Evolutionary conservation across 495 filamentous ascomycete genomes (phyloP).

Genomic region (Xylaria cubensis): DNA sequence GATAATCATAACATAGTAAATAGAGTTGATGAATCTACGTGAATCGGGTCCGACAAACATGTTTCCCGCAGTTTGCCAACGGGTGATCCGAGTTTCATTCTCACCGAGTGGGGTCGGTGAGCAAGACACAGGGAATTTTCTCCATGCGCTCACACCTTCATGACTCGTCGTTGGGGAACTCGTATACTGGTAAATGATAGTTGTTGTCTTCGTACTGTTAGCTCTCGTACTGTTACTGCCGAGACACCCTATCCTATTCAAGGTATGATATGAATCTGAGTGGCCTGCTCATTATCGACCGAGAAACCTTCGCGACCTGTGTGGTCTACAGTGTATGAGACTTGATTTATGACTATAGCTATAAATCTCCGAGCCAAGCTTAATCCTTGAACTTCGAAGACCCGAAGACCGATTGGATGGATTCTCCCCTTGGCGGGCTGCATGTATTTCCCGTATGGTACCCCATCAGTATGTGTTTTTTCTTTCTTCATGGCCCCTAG

Average conservation of each 20-base stretch:
- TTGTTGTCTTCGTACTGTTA: neutral
- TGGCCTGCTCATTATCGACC: neutral
- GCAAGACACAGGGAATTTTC: neutral
- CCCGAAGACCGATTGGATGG: conserved; percentile 14
- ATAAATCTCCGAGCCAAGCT: neutral
- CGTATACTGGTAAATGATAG: neutral
- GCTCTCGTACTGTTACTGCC: neutral
- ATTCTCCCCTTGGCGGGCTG: neutral
- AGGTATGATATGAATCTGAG: neutral
- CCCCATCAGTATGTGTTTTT: neutral
- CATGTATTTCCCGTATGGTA: conserved; percentile 1
- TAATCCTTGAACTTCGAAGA: neutral
- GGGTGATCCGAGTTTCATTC: neutral
- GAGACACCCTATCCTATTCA: neutral
- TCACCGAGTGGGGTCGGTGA: conserved; percentile 23
- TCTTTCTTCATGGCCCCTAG: conserved; percentile 4
- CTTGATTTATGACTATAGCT: neutral
- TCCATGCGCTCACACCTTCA: neutral
- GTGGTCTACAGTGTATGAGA: neutral
- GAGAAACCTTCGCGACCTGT: neutral
- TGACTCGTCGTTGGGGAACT: neutral
- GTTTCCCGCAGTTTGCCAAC: neutral
- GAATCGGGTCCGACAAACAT: neutral
- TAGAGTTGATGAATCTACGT: neutral
- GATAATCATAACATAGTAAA: neutral